phyloP scores from a whole-genome alignment of 2,329 filamentous ascomycete genomes.

The Sarocladium brachiariae region DNA sequence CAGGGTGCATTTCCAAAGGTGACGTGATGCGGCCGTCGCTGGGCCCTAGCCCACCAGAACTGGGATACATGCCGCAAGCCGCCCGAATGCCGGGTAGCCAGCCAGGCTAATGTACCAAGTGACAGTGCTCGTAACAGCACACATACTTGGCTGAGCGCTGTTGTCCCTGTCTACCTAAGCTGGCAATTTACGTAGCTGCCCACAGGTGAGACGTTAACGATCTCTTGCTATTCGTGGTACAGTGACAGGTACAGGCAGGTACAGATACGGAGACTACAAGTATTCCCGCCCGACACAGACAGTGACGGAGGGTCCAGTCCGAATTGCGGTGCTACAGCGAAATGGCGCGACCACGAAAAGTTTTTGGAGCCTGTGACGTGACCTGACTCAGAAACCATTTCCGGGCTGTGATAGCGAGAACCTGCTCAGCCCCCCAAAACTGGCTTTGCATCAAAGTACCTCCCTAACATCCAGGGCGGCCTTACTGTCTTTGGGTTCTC shows the following conservation, averaged over 20 bases:
- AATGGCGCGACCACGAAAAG: slow-evolving; percentile 6
- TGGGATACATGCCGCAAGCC: too few species aligned
- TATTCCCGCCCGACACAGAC: too few species aligned
- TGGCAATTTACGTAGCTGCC: too few species aligned
- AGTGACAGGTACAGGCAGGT: too few species aligned
- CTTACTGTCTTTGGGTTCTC: background rate
- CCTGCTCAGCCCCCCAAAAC: background rate
- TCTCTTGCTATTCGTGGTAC: too few species aligned
- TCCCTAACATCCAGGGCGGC: background rate
- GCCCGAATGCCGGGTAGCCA: slow-evolving; percentile 8
- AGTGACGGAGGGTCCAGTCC: slow-evolving; percentile 3
- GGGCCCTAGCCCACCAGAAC: too few species aligned
- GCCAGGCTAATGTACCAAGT: too few species aligned
- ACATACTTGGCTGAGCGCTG: too few species aligned
- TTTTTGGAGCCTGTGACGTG: slow-evolving; percentile 6
- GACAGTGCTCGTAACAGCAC: background rate
- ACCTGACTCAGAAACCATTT: slow-evolving; percentile 2
- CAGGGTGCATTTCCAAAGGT: background rate
- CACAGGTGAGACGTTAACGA: too few species aligned
- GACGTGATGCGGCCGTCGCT: slow-evolving; percentile 8
- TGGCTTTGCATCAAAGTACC: background rate
- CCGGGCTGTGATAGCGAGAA: background rate
- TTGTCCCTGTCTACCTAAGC: too few species aligned
- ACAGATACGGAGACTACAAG: too few species aligned
- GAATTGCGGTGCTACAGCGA: background rate